Percentiles rank a stretch among this genome's conserved stretches.
phyloP scores from a whole-genome alignment of 2,329 filamentous ascomycete genomes.

The Scedosporium minutisporum region DNA sequence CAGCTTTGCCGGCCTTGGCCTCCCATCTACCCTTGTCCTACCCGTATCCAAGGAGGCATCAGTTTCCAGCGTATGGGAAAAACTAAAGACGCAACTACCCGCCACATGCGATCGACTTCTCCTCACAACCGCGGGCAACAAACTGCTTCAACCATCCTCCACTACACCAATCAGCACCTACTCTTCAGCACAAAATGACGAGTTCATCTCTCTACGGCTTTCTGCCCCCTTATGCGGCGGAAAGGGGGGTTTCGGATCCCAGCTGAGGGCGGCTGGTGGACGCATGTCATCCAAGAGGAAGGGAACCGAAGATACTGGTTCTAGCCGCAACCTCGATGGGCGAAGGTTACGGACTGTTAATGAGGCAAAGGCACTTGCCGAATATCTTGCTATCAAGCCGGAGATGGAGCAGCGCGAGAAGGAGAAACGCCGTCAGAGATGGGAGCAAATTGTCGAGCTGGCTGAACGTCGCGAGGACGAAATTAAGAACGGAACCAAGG shows the following conservation, averaged over 20 bases:
- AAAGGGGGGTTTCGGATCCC: conserved; percentile 95
- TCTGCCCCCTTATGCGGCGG: conserved; percentile 75
- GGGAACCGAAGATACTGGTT: conserved; percentile 77
- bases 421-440: conserved; percentile 71
- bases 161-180: conserved; percentile 49
- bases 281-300: conserved; percentile 97
- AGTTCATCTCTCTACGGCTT: conserved; percentile 74
- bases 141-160: conserved; percentile 49
- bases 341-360: conserved; percentile 82
- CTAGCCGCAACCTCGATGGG: conserved; percentile 87
- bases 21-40: conserved; percentile 76
- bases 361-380: conserved; percentile 88
- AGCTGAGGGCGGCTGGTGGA: conserved; percentile 89
- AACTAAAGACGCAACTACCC: conserved; percentile 53
- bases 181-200: conserved; percentile 46
- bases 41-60: conserved; percentile 57
- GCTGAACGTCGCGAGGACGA: conserved; percentile 79
- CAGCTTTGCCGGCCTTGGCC: conserved; percentile 70
- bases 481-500: conserved; percentile 61
- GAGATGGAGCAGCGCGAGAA: conserved; percentile 95
- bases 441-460: conserved; percentile 79
- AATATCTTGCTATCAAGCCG: conserved; percentile 90
- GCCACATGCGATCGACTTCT: conserved; percentile 48
- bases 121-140: conserved; percentile 74
- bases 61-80: conserved; percentile 55